Percentiles rank a stretch among this genome's conserved stretches.
Evolutionary conservation across 768 basidiomycete species (phyloP).

Genomic region (Panaeolus cyanescens): DNA sequence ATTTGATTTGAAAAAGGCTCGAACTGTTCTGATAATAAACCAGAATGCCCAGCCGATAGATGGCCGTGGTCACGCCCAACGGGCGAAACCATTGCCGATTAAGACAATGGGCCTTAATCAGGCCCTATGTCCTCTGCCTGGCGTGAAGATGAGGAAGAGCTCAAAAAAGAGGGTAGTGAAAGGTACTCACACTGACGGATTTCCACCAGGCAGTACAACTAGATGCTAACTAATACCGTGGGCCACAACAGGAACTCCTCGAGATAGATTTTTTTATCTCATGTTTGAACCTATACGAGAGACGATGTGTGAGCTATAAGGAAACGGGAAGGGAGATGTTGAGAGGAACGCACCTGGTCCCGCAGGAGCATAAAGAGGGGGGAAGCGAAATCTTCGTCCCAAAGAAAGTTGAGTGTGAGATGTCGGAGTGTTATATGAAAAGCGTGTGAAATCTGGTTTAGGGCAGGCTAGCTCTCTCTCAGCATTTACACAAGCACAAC

Average conservation of each 20-base stretch:
- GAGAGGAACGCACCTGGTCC: neutral
- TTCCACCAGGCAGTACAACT: neutral
- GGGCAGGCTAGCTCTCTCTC: no score
- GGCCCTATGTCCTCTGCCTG: no score
- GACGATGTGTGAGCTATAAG: neutral
- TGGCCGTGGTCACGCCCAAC: no score
- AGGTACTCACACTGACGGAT: neutral
- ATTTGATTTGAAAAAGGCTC: constrained; percentile 21
- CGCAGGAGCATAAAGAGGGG: neutral
- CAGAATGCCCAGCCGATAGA: no score
- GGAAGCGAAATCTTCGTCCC: neutral
- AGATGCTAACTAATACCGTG: neutral
- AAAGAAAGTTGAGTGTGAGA: neutral
- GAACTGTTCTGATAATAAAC: no score
- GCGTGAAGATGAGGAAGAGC: no score
- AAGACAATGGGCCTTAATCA: no score
- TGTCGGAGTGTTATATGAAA: neutral
- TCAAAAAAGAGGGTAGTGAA: no score
- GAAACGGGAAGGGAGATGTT: neutral
- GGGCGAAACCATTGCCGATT: no score
- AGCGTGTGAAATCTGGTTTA: neutral
- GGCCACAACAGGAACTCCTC: neutral
- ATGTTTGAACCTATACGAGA: neutral
- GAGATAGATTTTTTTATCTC: no score
- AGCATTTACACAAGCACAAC: no score